These are phyloP conservation scores for Medicago ruthenica DNA, from an alignment of 306 rosid species.

Conservation along the genomic window DNA sequence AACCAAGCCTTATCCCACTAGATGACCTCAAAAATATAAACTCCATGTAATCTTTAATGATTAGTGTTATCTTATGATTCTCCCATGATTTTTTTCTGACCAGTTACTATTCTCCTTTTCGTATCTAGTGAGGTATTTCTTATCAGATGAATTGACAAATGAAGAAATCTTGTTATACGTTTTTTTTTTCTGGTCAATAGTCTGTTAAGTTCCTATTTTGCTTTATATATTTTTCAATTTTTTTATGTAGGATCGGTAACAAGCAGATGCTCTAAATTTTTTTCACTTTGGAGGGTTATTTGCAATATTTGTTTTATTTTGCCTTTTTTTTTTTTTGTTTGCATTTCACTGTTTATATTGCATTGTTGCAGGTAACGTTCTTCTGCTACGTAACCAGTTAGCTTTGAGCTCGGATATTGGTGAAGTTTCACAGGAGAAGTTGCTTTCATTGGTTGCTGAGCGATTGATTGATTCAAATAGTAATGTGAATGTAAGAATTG, in stretches of 20 bases:
- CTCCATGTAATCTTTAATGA: slow-evolving; percentile 1
- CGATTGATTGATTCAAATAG: slow-evolving; percentile 88
- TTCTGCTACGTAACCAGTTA: slow-evolving; percentile 80
- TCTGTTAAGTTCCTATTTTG: slow-evolving; percentile 10
- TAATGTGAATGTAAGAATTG: slow-evolving; percentile 70
- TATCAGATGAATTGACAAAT: not conserved
- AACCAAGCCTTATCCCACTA: too few relatives aligned
- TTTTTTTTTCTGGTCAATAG: not conserved
- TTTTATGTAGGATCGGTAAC: slow-evolving; percentile 3
- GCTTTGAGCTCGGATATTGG: slow-evolving; percentile 76
- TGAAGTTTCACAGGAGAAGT: slow-evolving; percentile 95
- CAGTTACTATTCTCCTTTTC: not conserved
- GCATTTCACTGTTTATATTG: slow-evolving; percentile 15
- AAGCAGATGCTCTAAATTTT: slow-evolving; percentile 17
- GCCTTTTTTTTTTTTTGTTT: slow-evolving; percentile 16
- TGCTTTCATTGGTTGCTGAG: slow-evolving; percentile 90
- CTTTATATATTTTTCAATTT: not conserved
- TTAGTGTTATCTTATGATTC: slow-evolving; percentile 3
- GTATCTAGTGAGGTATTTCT: slow-evolving; percentile 15
- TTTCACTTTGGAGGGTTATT: slow-evolving; percentile 16
- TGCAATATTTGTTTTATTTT: slow-evolving; percentile 20
- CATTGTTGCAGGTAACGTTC: slow-evolving; percentile 80
- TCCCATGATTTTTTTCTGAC: not conserved
- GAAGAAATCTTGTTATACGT: not conserved
- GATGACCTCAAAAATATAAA: not conserved